phyloP scores from a whole-genome alignment of 257 asterid genomes.

The Solanum virginianum region DNA sequence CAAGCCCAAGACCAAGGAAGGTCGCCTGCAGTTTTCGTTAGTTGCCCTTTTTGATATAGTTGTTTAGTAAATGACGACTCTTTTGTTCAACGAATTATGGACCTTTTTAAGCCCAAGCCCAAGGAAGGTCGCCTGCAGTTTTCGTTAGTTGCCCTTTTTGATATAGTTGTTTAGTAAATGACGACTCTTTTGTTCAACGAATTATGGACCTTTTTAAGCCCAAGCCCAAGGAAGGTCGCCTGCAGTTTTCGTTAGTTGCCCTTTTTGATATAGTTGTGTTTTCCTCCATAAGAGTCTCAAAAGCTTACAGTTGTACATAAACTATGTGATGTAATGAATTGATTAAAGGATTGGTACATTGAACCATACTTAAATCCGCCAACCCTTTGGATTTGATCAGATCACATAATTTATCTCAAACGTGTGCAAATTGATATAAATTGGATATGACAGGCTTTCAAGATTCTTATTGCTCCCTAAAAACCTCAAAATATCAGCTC shows the following conservation, averaged over 20 bases:
- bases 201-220: no score
- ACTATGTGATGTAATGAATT: neutral
- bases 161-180: no score
- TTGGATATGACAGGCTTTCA: neutral
- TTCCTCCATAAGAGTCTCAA: neutral
- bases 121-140: no score
- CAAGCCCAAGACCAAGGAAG: neutral
- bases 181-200: no score
- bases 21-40: neutral
- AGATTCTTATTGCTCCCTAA: neutral
- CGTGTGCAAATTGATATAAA: neutral
- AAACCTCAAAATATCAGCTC: neutral
- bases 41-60: neutral
- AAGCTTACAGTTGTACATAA: neutral
- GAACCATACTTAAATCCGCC: neutral
- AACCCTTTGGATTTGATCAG: neutral
- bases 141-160: no score
- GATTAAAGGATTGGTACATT: neutral
- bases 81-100: neutral
- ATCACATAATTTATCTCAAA: neutral
- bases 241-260: no score
- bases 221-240: no score
- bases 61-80: neutral
- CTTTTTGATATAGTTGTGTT: no score
- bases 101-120: no score